These are phyloP conservation scores for Pseudocercospora crystallina DNA, from an alignment of 2,329 filamentous ascomycete genomes.

Conservation along the genomic window DNA sequence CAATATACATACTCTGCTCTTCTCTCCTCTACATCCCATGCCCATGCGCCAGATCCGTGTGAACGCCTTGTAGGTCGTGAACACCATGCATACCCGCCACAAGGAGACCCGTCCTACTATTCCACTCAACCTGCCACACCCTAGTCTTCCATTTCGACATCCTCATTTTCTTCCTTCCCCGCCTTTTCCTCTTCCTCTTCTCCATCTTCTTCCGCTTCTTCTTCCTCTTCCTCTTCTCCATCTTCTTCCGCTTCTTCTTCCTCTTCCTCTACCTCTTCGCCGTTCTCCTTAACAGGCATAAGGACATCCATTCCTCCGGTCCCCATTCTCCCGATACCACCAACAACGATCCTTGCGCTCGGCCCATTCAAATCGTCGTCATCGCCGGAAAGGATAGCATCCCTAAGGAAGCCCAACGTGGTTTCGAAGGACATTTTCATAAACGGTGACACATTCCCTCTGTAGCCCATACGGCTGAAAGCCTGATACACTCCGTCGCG, in stretches of 20 bases:
- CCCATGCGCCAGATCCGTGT: too few species aligned
- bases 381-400: conserved; percentile 86
- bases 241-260: conserved; percentile 14
- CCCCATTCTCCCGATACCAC: conserved; percentile 76
- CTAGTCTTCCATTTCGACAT: conserved; percentile 26
- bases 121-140: not conserved
- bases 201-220: conserved; percentile 1
- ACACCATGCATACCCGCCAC: too few species aligned
- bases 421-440: conserved; percentile 99
- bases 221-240: conserved; percentile 11
- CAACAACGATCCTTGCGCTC: conserved; percentile 84
- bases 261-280: conserved; percentile 7
- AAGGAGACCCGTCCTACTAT: too few species aligned
- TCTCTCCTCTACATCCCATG: too few species aligned
- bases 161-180: conserved; percentile 12
- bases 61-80: too few species aligned
- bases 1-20: too few species aligned
- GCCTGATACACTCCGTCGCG: conserved; percentile 82
- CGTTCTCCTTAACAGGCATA: conserved; percentile 33
- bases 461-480: conserved; percentile 88
- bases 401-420: conserved; percentile 87
- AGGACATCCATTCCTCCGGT: conserved; percentile 92
- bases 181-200: conserved; percentile 11
- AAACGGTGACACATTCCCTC: conserved; percentile 82
- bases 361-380: conserved; percentile 85